Conservation (phyloP, 371 early-diverging fungal genomes). For the Haplosporangium sp. region DNA sequence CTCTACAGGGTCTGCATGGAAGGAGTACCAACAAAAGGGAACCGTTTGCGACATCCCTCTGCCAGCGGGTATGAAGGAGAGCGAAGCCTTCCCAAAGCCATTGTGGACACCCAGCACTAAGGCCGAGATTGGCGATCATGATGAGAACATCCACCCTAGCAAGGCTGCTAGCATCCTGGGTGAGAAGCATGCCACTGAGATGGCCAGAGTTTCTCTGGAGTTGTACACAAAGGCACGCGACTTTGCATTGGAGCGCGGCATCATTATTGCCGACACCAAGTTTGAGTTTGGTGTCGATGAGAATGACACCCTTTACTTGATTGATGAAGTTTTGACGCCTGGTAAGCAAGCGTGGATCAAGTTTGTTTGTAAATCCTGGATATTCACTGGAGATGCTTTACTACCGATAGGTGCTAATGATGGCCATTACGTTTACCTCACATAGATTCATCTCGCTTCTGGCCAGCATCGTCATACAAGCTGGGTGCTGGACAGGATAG, state of each 20-base stretch:
- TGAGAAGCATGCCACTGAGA: conserved; percentile 70
- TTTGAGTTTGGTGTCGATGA: conserved; percentile 97
- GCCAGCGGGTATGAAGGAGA: conserved; percentile 84
- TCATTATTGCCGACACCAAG: conserved; percentile 98
- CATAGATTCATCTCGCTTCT: conserved; percentile 96
- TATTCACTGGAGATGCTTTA: neutral
- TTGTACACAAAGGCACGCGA: conserved; percentile 83
- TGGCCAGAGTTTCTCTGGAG: conserved; percentile 68
- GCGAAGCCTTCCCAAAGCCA: conserved; percentile 82
- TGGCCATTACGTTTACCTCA: neutral
- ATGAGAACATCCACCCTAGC: conserved; percentile 97
- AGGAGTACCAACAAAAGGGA: conserved; percentile 91
- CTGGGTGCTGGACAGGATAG: conserved; percentile 88
- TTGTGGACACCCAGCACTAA: conserved; percentile 98
- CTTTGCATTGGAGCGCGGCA: conserved; percentile 86
- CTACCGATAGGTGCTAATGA: too few relatives aligned
- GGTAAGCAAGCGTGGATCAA: conserved; percentile 58
- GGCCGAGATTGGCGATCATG: conserved; percentile 97
- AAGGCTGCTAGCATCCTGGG: conserved; percentile 91
- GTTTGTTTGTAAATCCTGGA: neutral
- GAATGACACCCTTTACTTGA: conserved; percentile 80
- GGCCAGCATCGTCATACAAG: conserved; percentile 87
- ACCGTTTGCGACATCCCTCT: conserved; percentile 93
- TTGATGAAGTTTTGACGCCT: conserved; percentile 97
- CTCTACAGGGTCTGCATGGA: conserved; percentile 89